These are phyloP conservation scores for Poa pratensis DNA, from an alignment of 176 grass and related monocot species.

Conservation along the genomic window DNA sequence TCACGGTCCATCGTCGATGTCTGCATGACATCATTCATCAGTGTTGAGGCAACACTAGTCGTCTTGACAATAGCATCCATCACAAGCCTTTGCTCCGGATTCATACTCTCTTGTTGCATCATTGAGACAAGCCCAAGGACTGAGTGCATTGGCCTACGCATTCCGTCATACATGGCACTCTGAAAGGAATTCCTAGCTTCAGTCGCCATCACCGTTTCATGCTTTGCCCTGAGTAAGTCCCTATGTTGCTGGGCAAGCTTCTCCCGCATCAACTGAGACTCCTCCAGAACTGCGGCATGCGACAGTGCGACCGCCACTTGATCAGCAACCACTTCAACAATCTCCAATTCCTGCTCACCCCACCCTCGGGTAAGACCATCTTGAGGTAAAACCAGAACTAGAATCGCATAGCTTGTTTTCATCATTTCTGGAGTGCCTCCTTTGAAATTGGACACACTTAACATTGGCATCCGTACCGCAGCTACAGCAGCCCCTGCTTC, in stretches of 20 bases:
- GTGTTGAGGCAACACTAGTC: conserved; percentile 74
- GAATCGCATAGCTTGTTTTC: conserved; percentile 70
- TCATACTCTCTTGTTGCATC: conserved; percentile 87
- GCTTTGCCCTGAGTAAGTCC: conserved; percentile 67
- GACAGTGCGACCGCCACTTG: conserved; percentile 86
- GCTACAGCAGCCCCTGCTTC: conserved; percentile 52
- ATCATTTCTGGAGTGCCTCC: conserved; percentile 83
- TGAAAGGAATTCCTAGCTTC: conserved; percentile 88
- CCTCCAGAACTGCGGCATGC: conserved; percentile 76
- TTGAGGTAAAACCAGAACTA: conserved; percentile 61
- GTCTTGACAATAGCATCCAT: conserved; percentile 77
- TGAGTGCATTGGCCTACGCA: conserved; percentile 84
- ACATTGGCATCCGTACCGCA: conserved; percentile 80
- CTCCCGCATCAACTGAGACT: conserved; percentile 79
- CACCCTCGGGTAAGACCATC: conserved; percentile 49
- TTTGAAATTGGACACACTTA: conserved; percentile 84
- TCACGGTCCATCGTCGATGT: conserved; percentile 65
- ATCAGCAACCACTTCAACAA: conserved; percentile 81
- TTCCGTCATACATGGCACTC: conserved; percentile 77
- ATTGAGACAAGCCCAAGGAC: conserved; percentile 88
- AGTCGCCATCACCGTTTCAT: conserved; percentile 69
- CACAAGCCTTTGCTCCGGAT: conserved; percentile 82
- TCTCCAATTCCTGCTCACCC: conserved; percentile 66
- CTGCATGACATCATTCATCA: conserved; percentile 90
- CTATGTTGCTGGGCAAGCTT: conserved; percentile 69